Evolutionary conservation across 2,329 filamentous ascomycete species (phyloP).

Genomic region (Shiraia bambusicola): DNA sequence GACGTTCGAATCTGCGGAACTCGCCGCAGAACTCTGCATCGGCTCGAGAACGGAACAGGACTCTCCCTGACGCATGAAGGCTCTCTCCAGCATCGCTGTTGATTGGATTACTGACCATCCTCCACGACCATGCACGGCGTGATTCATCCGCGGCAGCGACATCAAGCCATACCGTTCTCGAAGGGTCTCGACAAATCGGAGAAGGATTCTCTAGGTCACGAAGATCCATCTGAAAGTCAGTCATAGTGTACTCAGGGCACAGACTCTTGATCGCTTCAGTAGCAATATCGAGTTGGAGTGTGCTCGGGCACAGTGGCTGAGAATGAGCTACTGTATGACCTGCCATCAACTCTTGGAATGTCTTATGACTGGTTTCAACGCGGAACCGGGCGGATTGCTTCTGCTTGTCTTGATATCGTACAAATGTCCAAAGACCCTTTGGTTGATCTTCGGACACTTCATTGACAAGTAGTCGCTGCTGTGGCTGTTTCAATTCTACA

Average conservation of each 20-base stretch:
- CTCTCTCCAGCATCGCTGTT: conserved; percentile 5
- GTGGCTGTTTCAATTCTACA: conserved; percentile 14
- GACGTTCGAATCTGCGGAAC: no score
- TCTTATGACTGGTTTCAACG: conserved; percentile 43
- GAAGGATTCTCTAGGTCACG: conserved; percentile 6
- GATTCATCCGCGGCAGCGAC: conserved; percentile 16
- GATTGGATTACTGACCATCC: conserved; percentile 17
- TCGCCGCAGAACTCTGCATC: no score
- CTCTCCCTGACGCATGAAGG: no score
- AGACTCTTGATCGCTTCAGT: conserved; percentile 39
- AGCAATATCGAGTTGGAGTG: conserved; percentile 42
- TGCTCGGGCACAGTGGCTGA: conserved; percentile 45
- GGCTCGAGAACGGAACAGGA: no score
- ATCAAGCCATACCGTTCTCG: conserved; percentile 36
- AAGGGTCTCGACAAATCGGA: conserved; percentile 30
- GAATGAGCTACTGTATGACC: conserved; percentile 47
- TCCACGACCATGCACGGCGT: conserved; percentile 31
- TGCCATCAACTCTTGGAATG: conserved; percentile 40
- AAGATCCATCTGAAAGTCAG: conserved; percentile 4
- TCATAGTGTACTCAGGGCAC: conserved; percentile 15
- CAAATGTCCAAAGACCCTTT: conserved; percentile 24
- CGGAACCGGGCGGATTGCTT: conserved; percentile 40
- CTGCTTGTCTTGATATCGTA: conserved; percentile 8
- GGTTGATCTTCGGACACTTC: conserved; percentile 6
- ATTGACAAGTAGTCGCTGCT: no score